Evolutionary conservation across 805 yeast species (phyloP).

Genomic region (Debaryomyces tyrocola): DNA sequence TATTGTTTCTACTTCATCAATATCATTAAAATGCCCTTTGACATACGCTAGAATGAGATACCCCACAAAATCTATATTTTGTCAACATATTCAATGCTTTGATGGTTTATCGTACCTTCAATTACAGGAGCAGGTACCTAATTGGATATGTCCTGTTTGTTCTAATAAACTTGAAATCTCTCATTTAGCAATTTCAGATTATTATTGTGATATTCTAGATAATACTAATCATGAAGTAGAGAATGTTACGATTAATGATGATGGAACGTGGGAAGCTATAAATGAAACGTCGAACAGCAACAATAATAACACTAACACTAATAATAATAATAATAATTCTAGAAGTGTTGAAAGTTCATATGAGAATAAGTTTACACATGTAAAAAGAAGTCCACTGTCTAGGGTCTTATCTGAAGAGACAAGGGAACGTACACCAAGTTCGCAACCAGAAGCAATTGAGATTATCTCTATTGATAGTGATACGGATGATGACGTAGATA

Average conservation of each 20-base stretch:
- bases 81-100: slow-evolving; percentile 85
- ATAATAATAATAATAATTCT: not conserved
- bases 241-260: slow-evolving; percentile 61
- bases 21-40: slow-evolving; percentile 78
- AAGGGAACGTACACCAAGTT: not conserved
- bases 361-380: not conserved
- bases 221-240: slow-evolving; percentile 57
- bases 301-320: not conserved
- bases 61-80: slow-evolving; percentile 70
- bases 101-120: slow-evolving; percentile 75
- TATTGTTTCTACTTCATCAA: slow-evolving; percentile 60
- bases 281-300: not conserved
- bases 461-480: slow-evolving; percentile 54
- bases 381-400: not conserved
- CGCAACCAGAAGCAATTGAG: slow-evolving; percentile 30
- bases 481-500: slow-evolving; percentile 36
- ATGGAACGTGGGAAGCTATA: slow-evolving; percentile 70
- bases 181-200: slow-evolving; percentile 74
- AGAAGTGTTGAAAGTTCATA: not conserved
- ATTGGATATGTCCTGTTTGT: slow-evolving; percentile 91
- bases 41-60: slow-evolving; percentile 65
- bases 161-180: slow-evolving; percentile 48
- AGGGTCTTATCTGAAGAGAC: not conserved
- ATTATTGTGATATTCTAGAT: slow-evolving; percentile 59
- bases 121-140: slow-evolving; percentile 75